Evolutionary conservation across 1,139 yeast species (phyloP).

Genomic region (Hemisphaericaspora lyxosophila): DNA sequence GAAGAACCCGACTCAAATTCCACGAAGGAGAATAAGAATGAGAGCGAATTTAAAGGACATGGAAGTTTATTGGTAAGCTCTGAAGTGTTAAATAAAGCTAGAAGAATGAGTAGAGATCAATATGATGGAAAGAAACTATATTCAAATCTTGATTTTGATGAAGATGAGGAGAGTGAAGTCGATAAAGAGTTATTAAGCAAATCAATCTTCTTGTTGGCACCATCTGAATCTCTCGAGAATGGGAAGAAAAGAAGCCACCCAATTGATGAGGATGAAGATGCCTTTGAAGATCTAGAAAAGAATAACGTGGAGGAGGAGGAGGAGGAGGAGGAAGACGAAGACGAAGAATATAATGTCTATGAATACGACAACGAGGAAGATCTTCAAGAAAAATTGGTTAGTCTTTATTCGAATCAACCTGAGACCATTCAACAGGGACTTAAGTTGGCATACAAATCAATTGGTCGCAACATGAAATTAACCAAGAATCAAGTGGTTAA

Average conservation of each 20-base stretch:
- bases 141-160: conserved; percentile 27
- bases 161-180: conserved; percentile 19
- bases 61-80: conserved; percentile 13
- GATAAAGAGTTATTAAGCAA: conserved; percentile 14
- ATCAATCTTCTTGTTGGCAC: conserved; percentile 18
- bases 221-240: conserved; percentile 5
- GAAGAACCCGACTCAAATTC: conserved; percentile 10
- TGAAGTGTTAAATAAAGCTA: conserved; percentile 13
- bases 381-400: conserved; percentile 52
- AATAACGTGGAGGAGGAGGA: conserved; percentile 28
- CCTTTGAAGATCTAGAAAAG: conserved; percentile 22
- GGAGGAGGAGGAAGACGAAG: no score
- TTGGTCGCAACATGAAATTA: conserved; percentile 65
- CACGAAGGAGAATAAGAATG: conserved; percentile 4
- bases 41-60: conserved; percentile 5
- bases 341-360: conserved; percentile 18
- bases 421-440: conserved; percentile 68
- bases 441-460: conserved; percentile 65
- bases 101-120: conserved; percentile 16
- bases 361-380: conserved; percentile 26
- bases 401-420: conserved; percentile 88
- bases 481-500: conserved; percentile 65
- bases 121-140: conserved; percentile 27
- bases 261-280: conserved; percentile 8
- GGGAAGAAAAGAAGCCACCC: conserved; percentile 1